These are phyloP conservation scores for Hemisphaericaspora nanyangensis DNA, from an alignment of 805 yeast genomes.

Conservation along the genomic window DNA sequence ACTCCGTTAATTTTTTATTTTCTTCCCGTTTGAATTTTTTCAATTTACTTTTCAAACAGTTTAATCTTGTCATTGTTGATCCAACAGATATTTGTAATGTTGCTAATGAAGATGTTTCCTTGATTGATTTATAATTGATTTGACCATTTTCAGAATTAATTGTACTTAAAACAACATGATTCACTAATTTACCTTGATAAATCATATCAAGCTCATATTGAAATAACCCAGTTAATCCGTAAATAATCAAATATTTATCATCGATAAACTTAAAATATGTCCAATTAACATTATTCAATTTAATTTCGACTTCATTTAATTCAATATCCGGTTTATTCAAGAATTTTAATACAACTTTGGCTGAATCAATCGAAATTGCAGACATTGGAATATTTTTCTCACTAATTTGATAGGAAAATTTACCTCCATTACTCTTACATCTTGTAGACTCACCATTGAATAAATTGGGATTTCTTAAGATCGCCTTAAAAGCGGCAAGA, in stretches of 20 bases:
- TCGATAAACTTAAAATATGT: conserved; percentile 18
- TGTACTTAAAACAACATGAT: conserved; percentile 29
- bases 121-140: conserved; percentile 22
- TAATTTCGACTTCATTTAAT: conserved; percentile 14
- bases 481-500: conserved; percentile 35
- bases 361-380: conserved; percentile 25
- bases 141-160: conserved; percentile 12
- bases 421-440: conserved; percentile 20
- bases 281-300: conserved; percentile 34
- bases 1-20: conserved; percentile 29
- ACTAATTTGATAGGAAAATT: conserved; percentile 10
- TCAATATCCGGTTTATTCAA: conserved; percentile 12
- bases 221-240: conserved; percentile 34
- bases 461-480: conserved; percentile 22
- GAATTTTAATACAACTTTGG: conserved; percentile 25
- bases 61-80: conserved; percentile 26
- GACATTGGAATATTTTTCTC: conserved; percentile 14
- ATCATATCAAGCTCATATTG: conserved; percentile 35
- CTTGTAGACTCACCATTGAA: conserved; percentile 29
- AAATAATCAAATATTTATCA: conserved; percentile 21
- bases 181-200: conserved; percentile 11
- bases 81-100: conserved; percentile 32
- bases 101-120: conserved; percentile 22
- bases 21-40: conserved; percentile 38
- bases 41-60: conserved; percentile 18